Base-by-base conservation (phyloP, 805 yeast genomes). In the Ogataea trehalophila region DNA sequence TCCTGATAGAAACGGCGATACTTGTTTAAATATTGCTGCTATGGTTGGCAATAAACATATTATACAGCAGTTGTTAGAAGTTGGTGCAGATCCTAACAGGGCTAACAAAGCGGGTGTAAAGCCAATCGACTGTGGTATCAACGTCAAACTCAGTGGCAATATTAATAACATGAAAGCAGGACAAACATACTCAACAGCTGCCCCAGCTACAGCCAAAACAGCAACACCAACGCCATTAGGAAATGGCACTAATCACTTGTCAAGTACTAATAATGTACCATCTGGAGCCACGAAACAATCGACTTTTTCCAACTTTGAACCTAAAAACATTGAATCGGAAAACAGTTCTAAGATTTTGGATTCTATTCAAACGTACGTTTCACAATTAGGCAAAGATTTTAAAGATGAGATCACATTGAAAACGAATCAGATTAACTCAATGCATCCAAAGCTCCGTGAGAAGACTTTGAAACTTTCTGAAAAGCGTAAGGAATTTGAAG, bases 1-100 rank as follows among this genome's bases (percentile, higher is more conserved):
- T n/a, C 87, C 85, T 53, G 99, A 94, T 68, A 73, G 81, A 46
- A 91, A 91, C 59, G 99, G 99, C 23, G 97, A 94, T 63, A 94
- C 99, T 0, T 91, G 97, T 42, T 72, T 94, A 50, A 95, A 91
- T 61, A 87, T 94, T 47, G 95, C 95, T 0, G 94, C 97, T 0
- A 78, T 95, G 57, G 79, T 94, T 23, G 95, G 95, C 8, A 86
- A 87, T 62, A 79, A 81, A 41, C 81, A 85, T 40, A 77, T 94
- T 47, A 91, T 86, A 9, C 88, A 86, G 52, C 87, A 85, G 52
- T 73, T 94, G 42, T 66, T 94, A 44, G 91, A 87, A 52, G 85
- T 87, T 47, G 97, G 97, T 35, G 97, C 97, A 1, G 87, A 91
- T 61, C 80, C 87, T 5, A 74, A 74, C 33, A 75, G 88, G 42